phyloP scores from a whole-genome alignment of 441 rosid genomes.

The Adansonia gregorii region DNA sequence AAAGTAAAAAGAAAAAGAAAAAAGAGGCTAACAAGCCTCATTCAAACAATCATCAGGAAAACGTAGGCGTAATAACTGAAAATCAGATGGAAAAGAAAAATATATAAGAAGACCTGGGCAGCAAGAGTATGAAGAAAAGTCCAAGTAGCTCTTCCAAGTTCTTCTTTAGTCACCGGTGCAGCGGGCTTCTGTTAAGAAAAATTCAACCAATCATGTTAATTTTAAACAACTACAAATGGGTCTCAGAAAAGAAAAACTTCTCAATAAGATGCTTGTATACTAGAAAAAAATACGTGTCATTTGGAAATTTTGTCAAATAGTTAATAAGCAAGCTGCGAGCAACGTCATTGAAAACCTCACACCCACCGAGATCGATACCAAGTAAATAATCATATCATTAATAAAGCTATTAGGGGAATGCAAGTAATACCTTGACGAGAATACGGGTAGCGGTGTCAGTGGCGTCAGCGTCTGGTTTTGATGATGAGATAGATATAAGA shows the following conservation, averaged over 20 bases:
- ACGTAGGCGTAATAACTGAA: background rate
- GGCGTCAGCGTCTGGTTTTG: slow-evolving; percentile 7
- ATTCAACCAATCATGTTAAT: background rate
- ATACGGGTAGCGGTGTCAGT: slow-evolving; percentile 16
- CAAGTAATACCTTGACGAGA: slow-evolving; percentile 49
- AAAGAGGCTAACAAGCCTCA: background rate
- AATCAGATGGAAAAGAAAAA: background rate
- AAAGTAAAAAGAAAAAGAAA: background rate
- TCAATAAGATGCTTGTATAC: background rate
- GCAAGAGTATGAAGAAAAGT: slow-evolving; percentile 94
- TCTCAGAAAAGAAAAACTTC: background rate
- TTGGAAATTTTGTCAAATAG: slow-evolving; percentile 61
- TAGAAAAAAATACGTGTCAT: background rate
- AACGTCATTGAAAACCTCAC: background rate
- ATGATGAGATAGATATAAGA: slow-evolving; percentile 41
- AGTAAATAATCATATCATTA: background rate
- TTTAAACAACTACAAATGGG: slow-evolving; percentile 11
- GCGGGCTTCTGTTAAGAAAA: slow-evolving; percentile 49
- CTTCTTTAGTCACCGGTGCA: slow-evolving; percentile 86
- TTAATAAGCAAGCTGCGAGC: slow-evolving; percentile 3
- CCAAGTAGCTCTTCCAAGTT: slow-evolving; percentile 95
- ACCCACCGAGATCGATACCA: background rate
- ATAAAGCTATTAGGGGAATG: background rate
- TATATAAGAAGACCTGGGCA: slow-evolving; percentile 65
- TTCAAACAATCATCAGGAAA: background rate